phyloP scores from a whole-genome alignment of 768 basidiomycete species.

The Termitomyces sp. region DNA sequence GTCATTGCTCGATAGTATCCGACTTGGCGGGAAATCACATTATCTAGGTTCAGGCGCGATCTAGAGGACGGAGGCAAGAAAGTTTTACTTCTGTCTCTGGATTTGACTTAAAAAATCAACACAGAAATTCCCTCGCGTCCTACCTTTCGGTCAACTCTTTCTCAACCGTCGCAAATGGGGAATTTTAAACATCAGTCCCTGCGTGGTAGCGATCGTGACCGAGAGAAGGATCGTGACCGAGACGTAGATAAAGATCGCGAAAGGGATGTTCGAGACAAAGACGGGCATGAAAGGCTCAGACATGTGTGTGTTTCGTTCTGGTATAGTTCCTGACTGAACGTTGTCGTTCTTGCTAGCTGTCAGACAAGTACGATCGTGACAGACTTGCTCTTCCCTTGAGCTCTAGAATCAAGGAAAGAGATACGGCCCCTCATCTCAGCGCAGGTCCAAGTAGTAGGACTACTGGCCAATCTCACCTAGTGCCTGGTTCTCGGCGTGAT shows the following conservation, averaged over 20 bases:
- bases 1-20: constrained; percentile 1
- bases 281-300: constrained; percentile 73
- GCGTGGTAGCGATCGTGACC: constrained; percentile 58
- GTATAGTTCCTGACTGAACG: constrained; percentile 1
- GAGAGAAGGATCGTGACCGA: constrained; percentile 42
- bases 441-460: constrained; percentile 37
- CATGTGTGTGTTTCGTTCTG: constrained; percentile 43
- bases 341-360: constrained; percentile 44
- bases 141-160: constrained; percentile 63
- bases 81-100: neutral
- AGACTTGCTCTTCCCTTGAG: constrained; percentile 54
- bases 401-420: constrained; percentile 63
- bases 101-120: constrained; percentile 2
- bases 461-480: constrained; percentile 27
- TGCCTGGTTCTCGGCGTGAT: constrained; percentile 47
- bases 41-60: constrained; percentile 66
- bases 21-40: constrained; percentile 10
- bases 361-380: constrained; percentile 85
- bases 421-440: constrained; percentile 55
- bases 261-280: constrained; percentile 63
- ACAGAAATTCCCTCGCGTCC: constrained; percentile 54
- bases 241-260: constrained; percentile 46
- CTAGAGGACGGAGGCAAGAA: constrained; percentile 64
- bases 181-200: constrained; percentile 88
- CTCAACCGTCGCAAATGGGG: constrained; percentile 89